phyloP scores from a whole-genome alignment of 116 monocot genomes.

The Trichopus zeylanicus region DNA sequence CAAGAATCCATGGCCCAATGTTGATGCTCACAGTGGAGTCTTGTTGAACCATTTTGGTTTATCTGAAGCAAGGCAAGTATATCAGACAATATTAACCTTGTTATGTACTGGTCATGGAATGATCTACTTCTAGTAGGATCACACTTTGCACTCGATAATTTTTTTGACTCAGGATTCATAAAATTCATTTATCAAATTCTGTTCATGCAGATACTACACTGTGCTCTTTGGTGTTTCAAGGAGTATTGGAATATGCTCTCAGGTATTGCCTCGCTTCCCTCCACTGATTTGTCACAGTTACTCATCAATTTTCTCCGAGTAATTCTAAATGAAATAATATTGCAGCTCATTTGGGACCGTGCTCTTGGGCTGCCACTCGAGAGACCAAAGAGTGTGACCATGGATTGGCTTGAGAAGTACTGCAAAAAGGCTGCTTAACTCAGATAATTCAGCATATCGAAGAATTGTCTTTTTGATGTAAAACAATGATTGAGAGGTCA shows the following conservation, averaged over 20 bases:
- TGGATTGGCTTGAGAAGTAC: constrained; percentile 80
- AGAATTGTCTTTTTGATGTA: too few relatives aligned
- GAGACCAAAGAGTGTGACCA: constrained; percentile 96
- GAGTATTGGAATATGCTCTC: constrained; percentile 87
- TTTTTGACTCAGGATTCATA: too few relatives aligned
- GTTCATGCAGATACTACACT: constrained; percentile 74
- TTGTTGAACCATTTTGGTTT: constrained; percentile 82
- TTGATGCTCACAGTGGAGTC: constrained; percentile 96
- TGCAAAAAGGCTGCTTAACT: constrained; percentile 54
- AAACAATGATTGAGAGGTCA: too few relatives aligned
- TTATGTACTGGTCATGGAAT: too few relatives aligned
- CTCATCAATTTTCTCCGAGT: background rate
- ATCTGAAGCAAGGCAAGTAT: constrained; percentile 59
- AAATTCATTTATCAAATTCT: background rate
- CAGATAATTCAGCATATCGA: too few relatives aligned
- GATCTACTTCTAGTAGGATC: background rate
- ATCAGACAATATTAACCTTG: background rate
- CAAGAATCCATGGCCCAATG: constrained; percentile 90
- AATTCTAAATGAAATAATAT: background rate
- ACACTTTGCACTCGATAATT: too few relatives aligned
- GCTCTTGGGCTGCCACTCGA: constrained; percentile 97
- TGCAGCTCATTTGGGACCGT: constrained; percentile 96
- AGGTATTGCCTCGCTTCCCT: constrained; percentile 34
- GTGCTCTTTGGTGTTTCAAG: constrained; percentile 94
- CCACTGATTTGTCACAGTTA: background rate